Evolutionary conservation across 192 early-diverging fungal species (phyloP).

Genomic region (Haplosporangium gracile): DNA sequence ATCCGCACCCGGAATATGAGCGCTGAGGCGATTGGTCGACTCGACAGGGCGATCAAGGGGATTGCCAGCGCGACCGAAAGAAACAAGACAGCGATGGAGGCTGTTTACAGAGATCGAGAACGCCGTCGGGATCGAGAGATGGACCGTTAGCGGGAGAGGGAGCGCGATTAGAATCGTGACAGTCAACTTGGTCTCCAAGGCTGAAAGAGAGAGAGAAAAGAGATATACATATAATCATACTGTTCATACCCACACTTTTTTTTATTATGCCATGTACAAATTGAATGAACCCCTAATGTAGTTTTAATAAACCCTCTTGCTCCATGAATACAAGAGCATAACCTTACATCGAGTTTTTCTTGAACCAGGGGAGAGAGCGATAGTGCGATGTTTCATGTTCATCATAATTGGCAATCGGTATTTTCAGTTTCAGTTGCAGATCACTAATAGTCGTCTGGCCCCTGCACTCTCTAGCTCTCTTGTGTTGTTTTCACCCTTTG

Average conservation of each 20-base stretch:
- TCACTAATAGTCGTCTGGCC: background rate
- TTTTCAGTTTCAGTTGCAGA: background rate
- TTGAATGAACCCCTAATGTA: slow-evolving; percentile 1
- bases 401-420: background rate
- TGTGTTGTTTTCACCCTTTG: background rate
- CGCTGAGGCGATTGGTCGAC: slow-evolving; percentile 34
- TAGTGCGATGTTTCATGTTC: too few species aligned
- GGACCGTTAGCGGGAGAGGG: slow-evolving; percentile 37
- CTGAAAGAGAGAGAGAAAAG: background rate
- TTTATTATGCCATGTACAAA: background rate
- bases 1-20: slow-evolving; percentile 46
- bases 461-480: background rate
- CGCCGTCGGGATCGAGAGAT: slow-evolving; percentile 37
- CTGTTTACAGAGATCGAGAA: slow-evolving; percentile 44
- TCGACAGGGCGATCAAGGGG: slow-evolving; percentile 44
- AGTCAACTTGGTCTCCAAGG: slow-evolving; percentile 10
- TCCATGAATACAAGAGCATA: background rate
- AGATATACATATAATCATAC: background rate
- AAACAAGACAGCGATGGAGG: slow-evolving; percentile 49
- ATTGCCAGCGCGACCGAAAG: slow-evolving; percentile 32
- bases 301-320: background rate
- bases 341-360: too few species aligned
- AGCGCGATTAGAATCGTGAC: slow-evolving; percentile 10
- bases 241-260: background rate
- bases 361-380: too few species aligned